Evolutionary conservation across 768 basidiomycete genomes (phyloP), one percentile per base, ranked within the genome.

Genomic region (Leccinum obscurum): DNA sequence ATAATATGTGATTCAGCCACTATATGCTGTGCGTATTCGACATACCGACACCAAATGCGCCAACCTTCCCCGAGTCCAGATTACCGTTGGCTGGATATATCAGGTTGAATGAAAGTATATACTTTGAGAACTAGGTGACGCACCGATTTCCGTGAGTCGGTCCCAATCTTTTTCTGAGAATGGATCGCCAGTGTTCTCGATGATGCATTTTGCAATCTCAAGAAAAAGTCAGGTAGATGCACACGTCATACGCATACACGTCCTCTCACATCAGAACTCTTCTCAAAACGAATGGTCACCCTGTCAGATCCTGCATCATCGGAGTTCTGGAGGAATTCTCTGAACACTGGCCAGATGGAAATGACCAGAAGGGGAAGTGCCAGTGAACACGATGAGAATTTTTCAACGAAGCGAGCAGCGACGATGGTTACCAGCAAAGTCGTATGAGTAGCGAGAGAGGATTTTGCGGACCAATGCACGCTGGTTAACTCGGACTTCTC

Each of bases 21-120:
- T n/a, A 11, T 24, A 24, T 24, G 44, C n/a, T 10, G 34, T n/a
- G 15, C 24, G 8, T 11, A 28, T 9, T 14, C 1, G 24, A 58
- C 83, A 58, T 59, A 84, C 88, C 89, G 15, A 92, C 90, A 59
- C 91, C 92, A 67, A 93, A 93, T 39, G 94, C 93, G 20, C 95
- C 95, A 56, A 98, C 93, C 78, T 94, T 95, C 74, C 89, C 86
- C 72, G 95, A 92, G 66, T 96, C 91, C 0, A 93, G 93, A 72
- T 98, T 97, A 0, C 95, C 95, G 66, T 92, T 89, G 15, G 94
- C 95, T 87, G 66, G 60, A 63, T 22, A 26, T 14, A 57, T 26
- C 22, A 35, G 2, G 37, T 59, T 44, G 34, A 49, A 48, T 46
- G 24, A 35, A 39, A 35, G 17, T 17, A 11, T 13, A 9, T 15